A percentile compares a stretch with the other conserved stretches of the same genome.
These are phyloP conservation scores for Apostasia ramifera DNA, from an alignment of 106 monocot species.

Conservation along the genomic window DNA sequence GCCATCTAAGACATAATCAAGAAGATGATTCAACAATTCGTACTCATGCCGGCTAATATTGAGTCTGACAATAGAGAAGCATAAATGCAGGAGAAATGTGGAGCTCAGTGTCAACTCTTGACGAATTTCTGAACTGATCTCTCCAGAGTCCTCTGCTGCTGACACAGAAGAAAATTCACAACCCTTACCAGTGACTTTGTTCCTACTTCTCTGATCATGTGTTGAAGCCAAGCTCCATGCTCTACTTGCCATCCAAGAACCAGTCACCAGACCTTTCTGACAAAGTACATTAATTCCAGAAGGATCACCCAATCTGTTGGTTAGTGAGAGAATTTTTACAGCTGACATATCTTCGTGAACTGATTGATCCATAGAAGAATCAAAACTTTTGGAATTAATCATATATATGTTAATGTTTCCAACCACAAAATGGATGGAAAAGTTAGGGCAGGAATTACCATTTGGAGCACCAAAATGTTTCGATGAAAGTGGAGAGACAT, in stretches of 20 bases:
- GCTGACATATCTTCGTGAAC: constrained; percentile 22
- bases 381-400: constrained; percentile 17
- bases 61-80: constrained; percentile 31
- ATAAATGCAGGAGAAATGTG: constrained; percentile 51
- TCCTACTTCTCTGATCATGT: constrained; percentile 41
- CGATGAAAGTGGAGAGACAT: constrained; percentile 1
- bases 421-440: constrained; percentile 42
- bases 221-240: constrained; percentile 61
- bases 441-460: constrained; percentile 23
- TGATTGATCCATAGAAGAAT: constrained; percentile 10
- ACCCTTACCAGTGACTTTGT: constrained; percentile 47
- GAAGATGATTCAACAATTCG: constrained; percentile 31
- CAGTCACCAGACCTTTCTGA: constrained; percentile 75
- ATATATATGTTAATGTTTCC: constrained; percentile 65
- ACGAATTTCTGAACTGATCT: constrained; percentile 42
- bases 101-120: constrained; percentile 77
- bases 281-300: constrained; percentile 52
- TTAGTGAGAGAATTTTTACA: constrained; percentile 47
- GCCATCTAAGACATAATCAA: constrained; percentile 29
- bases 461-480: constrained; percentile 16
- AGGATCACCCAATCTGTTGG: constrained; percentile 11
- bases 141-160: constrained; percentile 37
- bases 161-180: constrained; percentile 53
- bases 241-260: constrained; percentile 57
- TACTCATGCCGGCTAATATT: constrained; percentile 47